These are phyloP conservation scores for Lenzites betulinus DNA, from an alignment of 768 basidiomycete genomes.

Conservation along the genomic window DNA sequence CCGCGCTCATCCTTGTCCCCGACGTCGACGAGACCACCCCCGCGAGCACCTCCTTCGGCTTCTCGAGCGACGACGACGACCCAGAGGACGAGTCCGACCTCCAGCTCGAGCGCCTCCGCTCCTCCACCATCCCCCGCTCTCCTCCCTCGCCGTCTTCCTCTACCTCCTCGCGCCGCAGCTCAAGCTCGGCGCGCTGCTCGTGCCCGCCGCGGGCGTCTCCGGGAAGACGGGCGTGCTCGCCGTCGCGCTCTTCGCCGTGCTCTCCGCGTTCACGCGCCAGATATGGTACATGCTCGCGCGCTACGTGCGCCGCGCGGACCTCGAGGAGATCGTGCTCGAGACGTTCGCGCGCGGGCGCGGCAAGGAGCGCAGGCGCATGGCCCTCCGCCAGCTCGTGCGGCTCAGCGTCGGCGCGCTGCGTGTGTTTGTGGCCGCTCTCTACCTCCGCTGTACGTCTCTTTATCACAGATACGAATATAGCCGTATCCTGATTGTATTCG, in stretches of 20 bases:
- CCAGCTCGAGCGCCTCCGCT: constrained; percentile 27
- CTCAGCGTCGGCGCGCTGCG: constrained; percentile 46
- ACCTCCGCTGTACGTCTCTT: constrained; percentile 61
- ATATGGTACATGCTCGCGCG: constrained; percentile 79
- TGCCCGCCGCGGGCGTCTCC: constrained; percentile 51
- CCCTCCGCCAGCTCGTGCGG: constrained; percentile 49
- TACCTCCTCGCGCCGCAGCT: constrained; percentile 71
- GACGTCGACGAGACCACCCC: constrained; percentile 44
- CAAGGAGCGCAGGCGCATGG: constrained; percentile 47
- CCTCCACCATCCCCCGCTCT: constrained; percentile 53
- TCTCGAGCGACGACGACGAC: constrained; percentile 51
- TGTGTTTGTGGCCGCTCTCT: constrained; percentile 57
- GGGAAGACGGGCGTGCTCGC: constrained; percentile 52
- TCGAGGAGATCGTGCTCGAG: constrained; percentile 67
- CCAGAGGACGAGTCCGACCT: constrained; percentile 38
- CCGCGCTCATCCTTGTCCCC: constrained; percentile 66
- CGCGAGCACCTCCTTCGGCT: constrained; percentile 30
- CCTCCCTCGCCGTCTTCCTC: constrained; percentile 59
- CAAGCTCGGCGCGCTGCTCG: constrained; percentile 67
- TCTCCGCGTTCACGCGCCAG: constrained; percentile 64
- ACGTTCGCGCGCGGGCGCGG: constrained; percentile 57
- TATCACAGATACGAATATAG: neutral
- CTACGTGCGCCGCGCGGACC: constrained; percentile 63
- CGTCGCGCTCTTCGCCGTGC: constrained; percentile 53
- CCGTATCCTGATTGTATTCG: constrained; percentile 4